A percentile compares a stretch with the other conserved stretches of the same genome.
Evolutionary conservation across 2,329 filamentous ascomycete genomes (phyloP).

Genomic region (Botrytis galanthina): DNA sequence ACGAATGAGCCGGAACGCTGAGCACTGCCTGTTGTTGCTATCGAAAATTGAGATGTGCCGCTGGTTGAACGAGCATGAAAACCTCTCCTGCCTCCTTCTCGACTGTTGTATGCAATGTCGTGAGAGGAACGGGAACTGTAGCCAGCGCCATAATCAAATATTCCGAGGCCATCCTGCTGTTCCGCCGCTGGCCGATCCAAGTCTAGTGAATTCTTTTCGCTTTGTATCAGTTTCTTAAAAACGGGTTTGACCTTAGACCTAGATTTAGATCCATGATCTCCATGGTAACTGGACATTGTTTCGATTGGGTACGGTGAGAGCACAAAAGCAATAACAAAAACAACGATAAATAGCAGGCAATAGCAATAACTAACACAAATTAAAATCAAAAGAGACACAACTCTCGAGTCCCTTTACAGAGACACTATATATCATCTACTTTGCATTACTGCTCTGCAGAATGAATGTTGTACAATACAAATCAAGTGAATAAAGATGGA

Average conservation of each 20-base stretch:
- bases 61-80: constrained; percentile 57
- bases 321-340: constrained; percentile 6
- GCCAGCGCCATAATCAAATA: constrained; percentile 37
- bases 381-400: constrained; percentile 5
- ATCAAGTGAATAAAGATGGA: constrained; percentile 5
- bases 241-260: constrained; percentile 52
- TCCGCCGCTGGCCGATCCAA: constrained; percentile 60
- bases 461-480: constrained; percentile 16
- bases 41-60: constrained; percentile 53
- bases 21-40: constrained; percentile 53
- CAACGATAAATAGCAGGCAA: background rate
- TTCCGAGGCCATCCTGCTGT: constrained; percentile 48
- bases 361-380: constrained; percentile 10
- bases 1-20: constrained; percentile 48
- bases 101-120: constrained; percentile 31
- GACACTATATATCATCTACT: constrained; percentile 20
- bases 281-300: constrained; percentile 34
- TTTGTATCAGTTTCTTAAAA: constrained; percentile 52
- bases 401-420: constrained; percentile 11
- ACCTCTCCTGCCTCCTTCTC: constrained; percentile 29
- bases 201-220: constrained; percentile 62
- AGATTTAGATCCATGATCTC: constrained; percentile 29
- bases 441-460: constrained; percentile 26
- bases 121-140: constrained; percentile 31
- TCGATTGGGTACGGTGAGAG: constrained; percentile 12